phyloP scores from a whole-genome alignment of 495 filamentous ascomycete genomes.

The Rhypophila decipiens region DNA sequence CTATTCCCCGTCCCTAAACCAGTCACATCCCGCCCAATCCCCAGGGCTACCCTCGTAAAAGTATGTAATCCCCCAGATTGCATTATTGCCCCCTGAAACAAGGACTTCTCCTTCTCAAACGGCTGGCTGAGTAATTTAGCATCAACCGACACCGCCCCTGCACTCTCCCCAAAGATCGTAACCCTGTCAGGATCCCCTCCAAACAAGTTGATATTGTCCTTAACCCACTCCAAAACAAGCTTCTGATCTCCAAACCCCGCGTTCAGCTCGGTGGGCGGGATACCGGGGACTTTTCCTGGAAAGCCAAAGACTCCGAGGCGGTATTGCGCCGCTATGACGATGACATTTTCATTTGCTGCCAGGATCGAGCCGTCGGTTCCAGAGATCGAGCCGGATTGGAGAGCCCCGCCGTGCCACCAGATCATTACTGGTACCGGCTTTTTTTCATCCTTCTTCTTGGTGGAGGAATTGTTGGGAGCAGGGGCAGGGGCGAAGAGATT shows the following conservation, averaged over 20 bases:
- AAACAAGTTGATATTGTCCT: conserved; percentile 51
- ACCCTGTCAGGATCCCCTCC: conserved; percentile 45
- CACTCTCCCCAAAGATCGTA: conserved; percentile 33
- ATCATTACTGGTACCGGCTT: conserved; percentile 3
- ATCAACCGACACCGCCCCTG: conserved; percentile 29
- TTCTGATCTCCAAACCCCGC: conserved; percentile 46
- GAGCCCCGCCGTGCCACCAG: conserved; percentile 3
- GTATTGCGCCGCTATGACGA: conserved; percentile 2
- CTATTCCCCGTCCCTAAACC: conserved; percentile 5
- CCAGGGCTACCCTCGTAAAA: conserved; percentile 4
- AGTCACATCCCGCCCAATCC: not conserved
- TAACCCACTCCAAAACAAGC: conserved; percentile 49
- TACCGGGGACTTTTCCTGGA: conserved; percentile 4
- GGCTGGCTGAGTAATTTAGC: conserved; percentile 29
- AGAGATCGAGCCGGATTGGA: conserved; percentile 1
- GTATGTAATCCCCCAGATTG: conserved; percentile 30
- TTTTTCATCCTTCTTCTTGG: not conserved
- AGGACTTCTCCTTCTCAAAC: conserved; percentile 33
- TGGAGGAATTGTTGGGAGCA: not conserved
- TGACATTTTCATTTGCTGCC: conserved; percentile 1
- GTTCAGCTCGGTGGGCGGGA: conserved; percentile 5
- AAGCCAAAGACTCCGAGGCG: conserved; percentile 7
- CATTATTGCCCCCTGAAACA: conserved; percentile 50
- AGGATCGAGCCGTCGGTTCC: conserved; percentile 2
- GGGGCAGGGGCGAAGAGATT: conserved; percentile 4